phyloP scores from a whole-genome alignment of 2,329 filamentous ascomycete genomes.

The Phaeosphaeriaceae sp. region DNA sequence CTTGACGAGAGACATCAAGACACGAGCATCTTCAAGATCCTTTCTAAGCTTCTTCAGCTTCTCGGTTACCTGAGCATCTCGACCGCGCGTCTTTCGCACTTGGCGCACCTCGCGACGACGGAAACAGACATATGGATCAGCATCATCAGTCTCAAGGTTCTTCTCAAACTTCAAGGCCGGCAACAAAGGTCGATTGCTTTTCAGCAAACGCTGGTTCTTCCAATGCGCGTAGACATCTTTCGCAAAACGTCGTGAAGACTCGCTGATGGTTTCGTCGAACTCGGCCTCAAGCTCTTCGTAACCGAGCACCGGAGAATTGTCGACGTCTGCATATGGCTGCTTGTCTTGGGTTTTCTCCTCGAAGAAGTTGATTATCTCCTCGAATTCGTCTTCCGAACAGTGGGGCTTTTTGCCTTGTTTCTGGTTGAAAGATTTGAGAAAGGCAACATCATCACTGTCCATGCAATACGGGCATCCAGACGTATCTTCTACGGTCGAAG shows the following conservation, averaged over 20 bases:
- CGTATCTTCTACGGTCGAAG: slow-evolving; percentile 96
- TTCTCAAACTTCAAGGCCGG: slow-evolving; percentile 90
- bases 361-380: slow-evolving; percentile 92
- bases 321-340: slow-evolving; percentile 87
- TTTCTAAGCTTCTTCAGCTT: slow-evolving; percentile 90
- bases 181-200: slow-evolving; percentile 75
- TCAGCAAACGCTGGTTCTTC: slow-evolving; percentile 72
- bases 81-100: slow-evolving; percentile 90
- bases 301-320: slow-evolving; percentile 79
- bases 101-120: slow-evolving; percentile 91
- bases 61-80: slow-evolving; percentile 92
- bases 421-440: slow-evolving; percentile 82
- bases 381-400: slow-evolving; percentile 90
- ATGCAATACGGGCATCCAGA: slow-evolving; percentile 92
- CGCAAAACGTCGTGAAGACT: slow-evolving; percentile 65
- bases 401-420: slow-evolving; percentile 69
- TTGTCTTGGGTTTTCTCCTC: slow-evolving; percentile 84
- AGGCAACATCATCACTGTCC: slow-evolving; percentile 87
- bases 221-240: slow-evolving; percentile 90
- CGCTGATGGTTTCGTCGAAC: slow-evolving; percentile 65
- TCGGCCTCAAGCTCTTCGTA: slow-evolving; percentile 66
- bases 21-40: slow-evolving; percentile 87
- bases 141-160: slow-evolving; percentile 91
- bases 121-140: slow-evolving; percentile 98
- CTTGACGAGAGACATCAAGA: slow-evolving; percentile 78